Conservation (phyloP, 1,284 basidiomycete genomes). For the Grifola frondosa region DNA sequence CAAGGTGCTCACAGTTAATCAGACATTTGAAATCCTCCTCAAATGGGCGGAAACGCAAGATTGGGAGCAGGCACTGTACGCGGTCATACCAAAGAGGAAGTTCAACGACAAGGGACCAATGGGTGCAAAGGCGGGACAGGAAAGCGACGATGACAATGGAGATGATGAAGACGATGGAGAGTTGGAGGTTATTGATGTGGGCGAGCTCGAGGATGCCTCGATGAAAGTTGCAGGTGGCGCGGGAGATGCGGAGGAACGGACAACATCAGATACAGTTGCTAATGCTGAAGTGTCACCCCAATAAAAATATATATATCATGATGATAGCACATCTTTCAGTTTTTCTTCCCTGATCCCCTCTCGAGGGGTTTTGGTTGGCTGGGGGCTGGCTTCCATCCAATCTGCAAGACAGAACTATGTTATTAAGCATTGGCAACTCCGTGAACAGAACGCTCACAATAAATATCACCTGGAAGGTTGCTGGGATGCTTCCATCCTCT, state of each 20-base stretch:
- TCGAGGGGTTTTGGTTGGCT: constrained; percentile 84
- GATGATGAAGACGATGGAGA: constrained; percentile 10
- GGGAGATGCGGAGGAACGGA: neutral
- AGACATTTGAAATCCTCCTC: constrained; percentile 90
- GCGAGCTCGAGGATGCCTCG: constrained; percentile 20
- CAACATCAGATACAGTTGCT: neutral
- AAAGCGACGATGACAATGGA: constrained; percentile 11
- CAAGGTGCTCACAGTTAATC: constrained; percentile 97
- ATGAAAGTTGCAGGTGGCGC: constrained; percentile 1
- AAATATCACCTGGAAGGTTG: constrained; percentile 96
- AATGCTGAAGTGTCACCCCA: constrained; percentile 8
- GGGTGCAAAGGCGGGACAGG: constrained; percentile 21
- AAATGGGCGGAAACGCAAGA: constrained; percentile 83
- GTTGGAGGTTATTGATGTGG: constrained; percentile 17
- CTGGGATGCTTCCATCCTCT: constrained; percentile 83
- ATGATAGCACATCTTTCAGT: constrained; percentile 79
- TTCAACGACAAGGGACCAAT: constrained; percentile 49
- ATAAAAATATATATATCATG: constrained; percentile 1
- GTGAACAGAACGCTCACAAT: constrained; percentile 68
- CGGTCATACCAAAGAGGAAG: constrained; percentile 89
- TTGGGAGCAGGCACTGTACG: constrained; percentile 83
- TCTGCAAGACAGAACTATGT: constrained; percentile 47
- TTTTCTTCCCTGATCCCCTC: constrained; percentile 81
- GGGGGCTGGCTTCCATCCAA: constrained; percentile 96
- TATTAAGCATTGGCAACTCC: constrained; percentile 1